These are phyloP conservation scores for Sordaria brevicollis DNA, from an alignment of 495 filamentous ascomycete species.

Conservation along the genomic window DNA sequence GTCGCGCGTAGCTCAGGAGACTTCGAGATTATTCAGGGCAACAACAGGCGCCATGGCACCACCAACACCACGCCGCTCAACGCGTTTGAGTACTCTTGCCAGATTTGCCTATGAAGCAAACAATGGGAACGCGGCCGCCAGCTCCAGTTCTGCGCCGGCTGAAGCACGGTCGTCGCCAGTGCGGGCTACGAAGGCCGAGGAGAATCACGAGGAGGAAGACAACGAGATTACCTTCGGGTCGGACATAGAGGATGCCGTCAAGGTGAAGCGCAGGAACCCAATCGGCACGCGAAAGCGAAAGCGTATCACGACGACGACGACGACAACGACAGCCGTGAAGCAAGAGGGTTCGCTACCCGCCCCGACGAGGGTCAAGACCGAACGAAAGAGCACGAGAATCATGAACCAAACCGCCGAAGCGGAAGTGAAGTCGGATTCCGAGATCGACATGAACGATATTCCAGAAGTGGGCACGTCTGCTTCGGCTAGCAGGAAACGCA, in stretches of 20 bases:
- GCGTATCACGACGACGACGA: slow-evolving; percentile 23
- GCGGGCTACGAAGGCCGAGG: slow-evolving; percentile 14
- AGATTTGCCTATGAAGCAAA: slow-evolving; percentile 28
- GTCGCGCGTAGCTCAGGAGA: slow-evolving; percentile 48
- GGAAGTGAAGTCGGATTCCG: slow-evolving; percentile 1
- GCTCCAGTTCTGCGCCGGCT: slow-evolving; percentile 10
- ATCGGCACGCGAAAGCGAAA: slow-evolving; percentile 40
- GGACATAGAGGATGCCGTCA: slow-evolving; percentile 58
- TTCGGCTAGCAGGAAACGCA: slow-evolving; percentile 7
- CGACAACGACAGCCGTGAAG: slow-evolving; percentile 4
- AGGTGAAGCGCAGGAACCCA: neutral
- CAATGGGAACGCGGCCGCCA: slow-evolving; percentile 18
- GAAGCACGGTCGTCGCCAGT: neutral
- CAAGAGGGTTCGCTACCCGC: neutral
- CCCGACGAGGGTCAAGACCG: neutral
- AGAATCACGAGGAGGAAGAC: slow-evolving; percentile 11
- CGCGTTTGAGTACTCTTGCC: slow-evolving; percentile 30
- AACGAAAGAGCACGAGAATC: slow-evolving; percentile 5
- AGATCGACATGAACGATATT: neutral
- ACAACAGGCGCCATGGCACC: slow-evolving; percentile 9
- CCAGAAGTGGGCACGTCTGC: slow-evolving; percentile 5
- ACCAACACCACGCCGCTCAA: slow-evolving; percentile 32
- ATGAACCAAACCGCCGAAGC: slow-evolving; percentile 8
- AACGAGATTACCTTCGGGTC: slow-evolving; percentile 15
- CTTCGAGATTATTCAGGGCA: slow-evolving; percentile 31